Evolutionary conservation across 192 early-diverging fungal genomes (phyloP).

Genomic region (Coemansia sp.): DNA sequence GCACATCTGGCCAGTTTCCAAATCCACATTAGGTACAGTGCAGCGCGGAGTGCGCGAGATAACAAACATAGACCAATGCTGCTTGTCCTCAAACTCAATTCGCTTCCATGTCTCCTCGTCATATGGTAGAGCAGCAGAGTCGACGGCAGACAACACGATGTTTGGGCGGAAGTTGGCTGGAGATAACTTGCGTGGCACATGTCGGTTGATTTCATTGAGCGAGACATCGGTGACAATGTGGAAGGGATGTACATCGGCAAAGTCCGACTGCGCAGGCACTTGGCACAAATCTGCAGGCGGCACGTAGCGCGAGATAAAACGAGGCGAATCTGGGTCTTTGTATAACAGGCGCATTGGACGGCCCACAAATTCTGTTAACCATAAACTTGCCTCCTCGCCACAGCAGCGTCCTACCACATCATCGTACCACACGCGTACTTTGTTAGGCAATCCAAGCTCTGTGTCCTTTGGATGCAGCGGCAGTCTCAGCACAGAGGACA

Average conservation of each 20-base stretch:
- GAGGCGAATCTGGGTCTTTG: conserved; percentile 21
- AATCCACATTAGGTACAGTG: conserved; percentile 62
- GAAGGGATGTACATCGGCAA: conserved; percentile 77
- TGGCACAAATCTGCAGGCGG: conserved; percentile 15
- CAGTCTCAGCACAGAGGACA: conserved; percentile 21
- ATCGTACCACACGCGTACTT: conserved; percentile 46
- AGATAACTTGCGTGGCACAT: conserved; percentile 51
- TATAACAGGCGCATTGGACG: conserved; percentile 33
- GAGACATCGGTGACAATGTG: conserved; percentile 61
- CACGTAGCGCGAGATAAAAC: conserved; percentile 40
- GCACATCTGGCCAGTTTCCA: conserved; percentile 50
- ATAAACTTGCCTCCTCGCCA: conserved; percentile 15
- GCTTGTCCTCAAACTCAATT: conserved; percentile 44
- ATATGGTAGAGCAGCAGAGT: conserved; percentile 47
- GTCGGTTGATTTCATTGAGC: conserved; percentile 62
- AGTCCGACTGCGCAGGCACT: conserved; percentile 60
- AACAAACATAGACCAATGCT: conserved; percentile 50
- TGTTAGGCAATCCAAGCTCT: conserved; percentile 10
- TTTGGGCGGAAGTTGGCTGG: conserved; percentile 75
- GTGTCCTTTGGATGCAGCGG: conserved; percentile 25
- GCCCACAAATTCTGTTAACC: conserved; percentile 34
- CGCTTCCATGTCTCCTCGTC: conserved; percentile 71
- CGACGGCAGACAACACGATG: conserved; percentile 56
- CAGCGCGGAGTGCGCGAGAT: conserved; percentile 61
- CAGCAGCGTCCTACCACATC: conserved; percentile 35